Conservation (phyloP, 1,284 basidiomycete species). For the Cerioporus squamosus region DNA sequence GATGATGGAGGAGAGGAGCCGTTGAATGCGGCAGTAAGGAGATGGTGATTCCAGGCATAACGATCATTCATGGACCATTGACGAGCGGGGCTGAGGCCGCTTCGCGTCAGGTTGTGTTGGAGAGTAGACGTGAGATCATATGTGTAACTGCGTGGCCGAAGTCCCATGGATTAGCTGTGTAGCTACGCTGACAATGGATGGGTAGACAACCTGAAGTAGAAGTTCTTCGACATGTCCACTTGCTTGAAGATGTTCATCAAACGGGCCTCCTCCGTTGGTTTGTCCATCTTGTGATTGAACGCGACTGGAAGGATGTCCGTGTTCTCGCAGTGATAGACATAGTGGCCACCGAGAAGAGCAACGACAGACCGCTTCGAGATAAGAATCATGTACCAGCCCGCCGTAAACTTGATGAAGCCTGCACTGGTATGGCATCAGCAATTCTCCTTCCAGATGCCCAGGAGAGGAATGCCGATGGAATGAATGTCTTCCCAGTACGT, state of each 20-base stretch:
- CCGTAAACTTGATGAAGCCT: slow-evolving; percentile 92
- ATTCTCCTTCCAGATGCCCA: background rate
- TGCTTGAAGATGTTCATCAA: slow-evolving; percentile 95
- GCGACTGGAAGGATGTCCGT: slow-evolving; percentile 83
- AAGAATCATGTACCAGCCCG: slow-evolving; percentile 91
- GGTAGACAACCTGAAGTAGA: slow-evolving; percentile 88
- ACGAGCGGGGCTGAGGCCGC: slow-evolving; percentile 31
- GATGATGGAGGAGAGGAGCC: slow-evolving; percentile 37
- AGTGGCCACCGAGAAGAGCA: slow-evolving; percentile 94
- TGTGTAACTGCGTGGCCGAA: slow-evolving; percentile 69
- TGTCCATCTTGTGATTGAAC: slow-evolving; percentile 79
- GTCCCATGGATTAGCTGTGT: background rate
- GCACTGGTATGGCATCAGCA: background rate
- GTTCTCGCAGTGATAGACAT: slow-evolving; percentile 96
- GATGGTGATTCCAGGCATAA: slow-evolving; percentile 96
- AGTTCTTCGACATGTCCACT: slow-evolving; percentile 98
- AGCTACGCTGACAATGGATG: background rate
- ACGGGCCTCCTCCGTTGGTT: slow-evolving; percentile 82
- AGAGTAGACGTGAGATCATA: slow-evolving; percentile 97
- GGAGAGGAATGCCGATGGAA: too few relatives aligned
- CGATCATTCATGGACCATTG: slow-evolving; percentile 83
- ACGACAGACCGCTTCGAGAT: slow-evolving; percentile 93
- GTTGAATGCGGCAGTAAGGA: slow-evolving; percentile 74
- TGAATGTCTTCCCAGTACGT: too few relatives aligned
- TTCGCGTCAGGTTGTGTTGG: slow-evolving; percentile 87